Percentiles rank a stretch among this genome's conserved stretches.
These are phyloP conservation scores for Gaultheria prostrata DNA, from an alignment of 148 eudicot species.

Conservation along the genomic window DNA sequence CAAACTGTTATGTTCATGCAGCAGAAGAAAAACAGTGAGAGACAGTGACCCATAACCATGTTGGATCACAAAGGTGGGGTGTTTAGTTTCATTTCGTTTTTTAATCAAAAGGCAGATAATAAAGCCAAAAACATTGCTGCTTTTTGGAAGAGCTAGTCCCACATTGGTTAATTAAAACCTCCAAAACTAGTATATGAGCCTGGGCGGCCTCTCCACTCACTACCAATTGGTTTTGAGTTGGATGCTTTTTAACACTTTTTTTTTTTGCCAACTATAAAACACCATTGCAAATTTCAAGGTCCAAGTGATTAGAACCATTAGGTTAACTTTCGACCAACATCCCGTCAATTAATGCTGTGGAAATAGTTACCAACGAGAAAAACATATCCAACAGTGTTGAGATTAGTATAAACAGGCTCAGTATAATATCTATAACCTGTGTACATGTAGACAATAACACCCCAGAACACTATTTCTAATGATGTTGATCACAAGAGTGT, in stretches of 20 bases:
- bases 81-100: neutral
- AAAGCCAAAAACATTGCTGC: neutral
- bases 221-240: no score
- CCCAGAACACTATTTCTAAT: no score
- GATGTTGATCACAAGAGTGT: no score
- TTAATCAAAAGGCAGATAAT: neutral
- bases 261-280: neutral
- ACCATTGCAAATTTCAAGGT: neutral
- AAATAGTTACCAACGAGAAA: neutral
- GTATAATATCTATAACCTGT: neutral
- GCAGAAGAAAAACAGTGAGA: neutral
- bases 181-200: no score
- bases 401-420: neutral
- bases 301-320: neutral
- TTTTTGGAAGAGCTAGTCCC: no score
- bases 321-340: neutral
- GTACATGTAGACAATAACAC: neutral
- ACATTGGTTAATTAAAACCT: no score
- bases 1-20: neutral
- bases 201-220: no score
- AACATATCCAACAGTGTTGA: neutral
- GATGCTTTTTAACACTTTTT: no score
- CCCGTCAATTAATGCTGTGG: neutral
- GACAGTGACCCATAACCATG: neutral
- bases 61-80: neutral